Evolutionary conservation across 139 green algal genomes (phyloP).

Genomic region (Micractinium conductrix): DNA sequence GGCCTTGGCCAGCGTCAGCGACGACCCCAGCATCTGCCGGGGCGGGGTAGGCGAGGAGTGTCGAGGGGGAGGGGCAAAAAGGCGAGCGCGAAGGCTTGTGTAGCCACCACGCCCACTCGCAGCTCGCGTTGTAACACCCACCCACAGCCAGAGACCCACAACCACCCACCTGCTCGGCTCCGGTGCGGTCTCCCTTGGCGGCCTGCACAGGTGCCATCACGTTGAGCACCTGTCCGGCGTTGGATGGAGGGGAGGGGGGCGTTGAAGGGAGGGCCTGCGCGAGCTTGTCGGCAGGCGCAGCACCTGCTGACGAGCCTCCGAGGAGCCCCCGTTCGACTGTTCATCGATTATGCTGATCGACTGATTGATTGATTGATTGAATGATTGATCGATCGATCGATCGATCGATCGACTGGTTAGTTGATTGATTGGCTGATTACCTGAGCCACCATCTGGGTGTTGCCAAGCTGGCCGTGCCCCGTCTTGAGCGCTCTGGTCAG

Average conservation of each 20-base stretch:
- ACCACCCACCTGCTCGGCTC: no score
- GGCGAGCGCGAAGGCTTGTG: no score
- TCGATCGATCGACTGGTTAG: no score
- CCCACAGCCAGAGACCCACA: no score
- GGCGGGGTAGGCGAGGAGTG: no score
- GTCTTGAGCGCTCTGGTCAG: constrained; percentile 48
- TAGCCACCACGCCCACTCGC: no score
- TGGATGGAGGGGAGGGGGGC: not conserved
- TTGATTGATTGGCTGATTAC: not conserved
- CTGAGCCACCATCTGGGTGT: constrained; percentile 43
- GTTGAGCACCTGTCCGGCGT: constrained; percentile 27
- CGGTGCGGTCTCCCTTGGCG: constrained; percentile 19
- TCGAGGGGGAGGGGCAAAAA: no score
- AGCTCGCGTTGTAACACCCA: no score
- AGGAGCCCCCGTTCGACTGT: no score
- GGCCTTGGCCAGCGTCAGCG: constrained; percentile 36
- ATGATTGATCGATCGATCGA: no score
- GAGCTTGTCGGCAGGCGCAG: not conserved
- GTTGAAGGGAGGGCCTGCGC: not conserved
- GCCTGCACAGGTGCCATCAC: constrained; percentile 43
- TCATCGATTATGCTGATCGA: not conserved
- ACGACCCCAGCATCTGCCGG: constrained; percentile 43
- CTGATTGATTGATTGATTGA: no score
- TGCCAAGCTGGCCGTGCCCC: constrained; percentile 36
- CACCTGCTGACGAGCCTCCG: no score